Evolutionary conservation across 2,329 filamentous ascomycete species (phyloP), one percentile per base, ranked within the genome.

Genomic region (Clonostachys solani): DNA sequence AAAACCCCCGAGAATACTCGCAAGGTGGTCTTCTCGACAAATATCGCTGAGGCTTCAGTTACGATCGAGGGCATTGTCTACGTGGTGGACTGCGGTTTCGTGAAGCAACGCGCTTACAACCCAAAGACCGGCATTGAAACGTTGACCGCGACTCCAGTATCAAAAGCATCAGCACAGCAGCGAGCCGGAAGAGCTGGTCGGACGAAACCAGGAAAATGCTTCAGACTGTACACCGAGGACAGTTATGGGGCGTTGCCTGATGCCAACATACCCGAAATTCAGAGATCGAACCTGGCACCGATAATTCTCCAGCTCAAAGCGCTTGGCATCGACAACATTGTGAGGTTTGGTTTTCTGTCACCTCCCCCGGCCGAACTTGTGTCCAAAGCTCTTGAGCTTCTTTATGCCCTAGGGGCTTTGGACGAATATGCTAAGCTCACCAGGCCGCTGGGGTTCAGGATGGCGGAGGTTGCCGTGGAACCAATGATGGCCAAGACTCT

Each of bases 401-500:
- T 99, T 5, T 96, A 86, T 64, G 88, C 89, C 1, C 71, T 97
- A 6, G 91, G 91, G 7, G 91, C 91, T 0, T 71, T 99, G 12
- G 92, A 97, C 58, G 83, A 87, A 45, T 92, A 96, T 60, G 91
- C 91, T 13, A 95, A 92, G 61, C 80, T 99, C 29, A 96, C 92
- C 3, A 85, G 82, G 55, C 92, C 94, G 0, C 73, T 96, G n/a
- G 94, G 94, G 1, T 75, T 82, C 50, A 81, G 89, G 40, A 96
- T 97, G 91, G 92, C 94, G 1, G 92, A 97, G 63, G 74, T 99
- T 40, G 87, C 92, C 0, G 81, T 97, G 8, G 90, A 96, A 56
- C 94, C 94, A 0, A 96, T 96, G 90, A 94, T 96, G 80, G 89
- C 87, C 7, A 95, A 92, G 67, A 89, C 87, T 1, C 74, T 96